Conservation (phyloP, 805 yeast genomes). For the Cyberlindnera samutprakarnensis region DNA sequence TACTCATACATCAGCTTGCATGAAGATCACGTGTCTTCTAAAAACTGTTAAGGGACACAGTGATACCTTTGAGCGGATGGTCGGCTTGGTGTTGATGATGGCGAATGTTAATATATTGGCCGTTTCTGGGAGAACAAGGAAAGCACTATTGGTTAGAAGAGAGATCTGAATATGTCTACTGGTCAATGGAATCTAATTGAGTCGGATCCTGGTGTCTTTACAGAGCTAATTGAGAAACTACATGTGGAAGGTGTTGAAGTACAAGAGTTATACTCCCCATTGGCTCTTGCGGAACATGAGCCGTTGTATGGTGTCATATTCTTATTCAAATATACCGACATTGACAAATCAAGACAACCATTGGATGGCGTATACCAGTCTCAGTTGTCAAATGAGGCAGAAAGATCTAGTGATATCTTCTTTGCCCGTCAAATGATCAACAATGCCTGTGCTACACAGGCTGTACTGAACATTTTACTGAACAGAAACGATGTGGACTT, state of each 20-base stretch:
- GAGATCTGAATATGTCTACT: slow-evolving; percentile 11
- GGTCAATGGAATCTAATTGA: slow-evolving; percentile 54
- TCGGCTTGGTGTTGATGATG: no score
- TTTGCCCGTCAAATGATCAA: slow-evolving; percentile 59
- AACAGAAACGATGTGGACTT: slow-evolving; percentile 35
- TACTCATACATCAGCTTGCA: no score
- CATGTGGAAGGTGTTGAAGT: slow-evolving; percentile 47
- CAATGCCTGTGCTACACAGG: slow-evolving; percentile 72
- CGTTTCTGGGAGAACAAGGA: no score
- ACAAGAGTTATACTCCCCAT: slow-evolving; percentile 45
- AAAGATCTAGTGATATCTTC: slow-evolving; percentile 28
- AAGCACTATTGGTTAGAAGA: no score
- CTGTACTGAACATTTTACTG: slow-evolving; percentile 49
- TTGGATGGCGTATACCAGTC: slow-evolving; percentile 37
- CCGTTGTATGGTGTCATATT: slow-evolving; percentile 56
- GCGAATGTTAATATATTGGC: no score
- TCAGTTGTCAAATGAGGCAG: slow-evolving; percentile 14
- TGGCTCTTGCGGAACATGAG: slow-evolving; percentile 25
- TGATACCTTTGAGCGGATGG: no score
- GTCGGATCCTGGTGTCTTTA: slow-evolving; percentile 61
- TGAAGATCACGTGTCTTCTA: no score
- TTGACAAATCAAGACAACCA: slow-evolving; percentile 31
- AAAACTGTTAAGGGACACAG: no score
- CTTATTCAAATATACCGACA: slow-evolving; percentile 49
- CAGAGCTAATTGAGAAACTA: slow-evolving; percentile 50